Conservation (phyloP, 2,329 filamentous ascomycete species). For the Clarireedia hainanense region DNA sequence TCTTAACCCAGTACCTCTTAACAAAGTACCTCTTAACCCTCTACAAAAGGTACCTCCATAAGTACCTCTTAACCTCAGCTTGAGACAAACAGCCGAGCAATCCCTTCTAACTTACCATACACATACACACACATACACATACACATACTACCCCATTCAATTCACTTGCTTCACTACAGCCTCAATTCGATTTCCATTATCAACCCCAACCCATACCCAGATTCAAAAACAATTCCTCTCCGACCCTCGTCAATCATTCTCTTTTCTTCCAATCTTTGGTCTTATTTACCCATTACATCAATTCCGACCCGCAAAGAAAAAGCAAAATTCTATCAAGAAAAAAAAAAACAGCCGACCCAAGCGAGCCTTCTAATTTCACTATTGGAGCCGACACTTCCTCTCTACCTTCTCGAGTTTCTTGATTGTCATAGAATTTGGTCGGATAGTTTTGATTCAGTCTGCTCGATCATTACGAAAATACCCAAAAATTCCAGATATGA, state of each 20-base stretch:
- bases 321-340: slow-evolving; percentile 2
- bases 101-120: too few relatives aligned
- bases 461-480: neutral
- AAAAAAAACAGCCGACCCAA: slow-evolving; percentile 6
- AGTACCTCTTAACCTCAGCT: too few relatives aligned
- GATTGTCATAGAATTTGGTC: neutral
- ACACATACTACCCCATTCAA: too few relatives aligned
- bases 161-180: neutral
- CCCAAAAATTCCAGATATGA: slow-evolving; percentile 34
- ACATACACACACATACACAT: too few relatives aligned
- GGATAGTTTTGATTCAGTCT: neutral
- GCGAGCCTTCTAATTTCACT: slow-evolving; percentile 6
- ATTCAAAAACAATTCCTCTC: neutral
- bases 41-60: too few relatives aligned
- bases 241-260: neutral
- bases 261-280: neutral
- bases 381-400: slow-evolving; percentile 14
- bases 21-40: too few relatives aligned
- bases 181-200: neutral
- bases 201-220: neutral
- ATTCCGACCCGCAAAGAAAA: slow-evolving; percentile 4
- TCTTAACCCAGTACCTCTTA: too few relatives aligned
- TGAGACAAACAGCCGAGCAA: too few relatives aligned
- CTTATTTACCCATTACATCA: neutral
- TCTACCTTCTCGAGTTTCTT: slow-evolving; percentile 3